Evolutionary conservation across 257 asterid genomes (phyloP), one percentile per base, ranked within the genome.

Genomic region (Agastache rugosa): DNA sequence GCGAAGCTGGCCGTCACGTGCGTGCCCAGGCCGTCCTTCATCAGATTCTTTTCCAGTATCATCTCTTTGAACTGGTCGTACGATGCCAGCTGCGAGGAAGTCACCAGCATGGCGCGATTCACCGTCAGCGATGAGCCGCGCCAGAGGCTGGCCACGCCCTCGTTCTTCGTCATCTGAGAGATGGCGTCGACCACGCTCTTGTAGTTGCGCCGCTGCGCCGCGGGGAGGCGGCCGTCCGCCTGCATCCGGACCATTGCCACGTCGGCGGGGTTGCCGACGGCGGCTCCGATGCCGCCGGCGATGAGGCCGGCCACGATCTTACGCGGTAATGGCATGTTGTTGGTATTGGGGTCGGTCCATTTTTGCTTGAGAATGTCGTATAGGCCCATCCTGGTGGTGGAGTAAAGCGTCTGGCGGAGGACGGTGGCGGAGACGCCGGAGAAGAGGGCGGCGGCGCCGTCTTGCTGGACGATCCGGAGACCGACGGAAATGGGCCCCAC

Each of bases 191-290:
- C 81, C 2, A 91, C 98, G 91, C 96, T 89, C 75, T 84, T 86
- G 75, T 93, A 93, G 65, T 93, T 93, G 31, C 97, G 90, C 11
- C 96, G 87, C 82, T 91, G 88, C 0, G 83, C 84, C 37, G 59
- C 14, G 0, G 98, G 98, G 65, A 93, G 97, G 1, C 98, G 87
- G 1, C 98, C 97, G 66, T 93, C 98, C 11, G 98, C 98, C 65
- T 93, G 98, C 98, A 93, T 93, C 11, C 98, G 91, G 0, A 93
- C 98, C 98, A 93, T 93, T 0, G 98, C 96, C 6, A 93, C 92
- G 47, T 93, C 98, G 8, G 98, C 98, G 0, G 98, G 98, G 66
- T 93, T 93, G 0, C 98, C 98, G 1, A 89, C 92, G 10, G 96
- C 96, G 45, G 98, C 98, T 1, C 98, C 98, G 61, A 93, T 17